phyloP scores from a whole-genome alignment of 2,329 filamentous ascomycete genomes.

The Onygena corvina region DNA sequence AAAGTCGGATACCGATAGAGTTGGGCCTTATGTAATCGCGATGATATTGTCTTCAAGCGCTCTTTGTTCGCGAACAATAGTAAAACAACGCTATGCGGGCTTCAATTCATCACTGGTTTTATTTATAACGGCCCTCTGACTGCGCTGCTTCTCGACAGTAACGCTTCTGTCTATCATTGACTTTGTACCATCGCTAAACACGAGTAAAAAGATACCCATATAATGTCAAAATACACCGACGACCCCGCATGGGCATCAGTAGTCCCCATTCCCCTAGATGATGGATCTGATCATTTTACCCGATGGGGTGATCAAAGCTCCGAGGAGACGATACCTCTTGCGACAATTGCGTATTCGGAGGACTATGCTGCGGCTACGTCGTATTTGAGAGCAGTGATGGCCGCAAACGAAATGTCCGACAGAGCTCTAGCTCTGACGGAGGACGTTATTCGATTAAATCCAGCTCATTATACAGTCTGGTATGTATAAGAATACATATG shows the following conservation, averaged over 20 bases:
- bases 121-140: neutral
- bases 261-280: slow-evolving; percentile 63
- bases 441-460: slow-evolving; percentile 83
- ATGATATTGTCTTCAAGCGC: neutral
- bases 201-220: neutral
- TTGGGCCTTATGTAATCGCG: slow-evolving; percentile 1
- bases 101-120: neutral
- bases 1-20: neutral
- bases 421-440: slow-evolving; percentile 72
- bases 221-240: slow-evolving; percentile 38
- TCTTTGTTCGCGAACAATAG: slow-evolving; percentile 5
- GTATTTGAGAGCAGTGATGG: slow-evolving; percentile 91
- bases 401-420: slow-evolving; percentile 66
- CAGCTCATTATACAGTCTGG: slow-evolving; percentile 98
- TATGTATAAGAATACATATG: slow-evolving; percentile 22
- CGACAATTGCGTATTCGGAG: slow-evolving; percentile 81
- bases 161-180: neutral
- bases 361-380: slow-evolving; percentile 87
- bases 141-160: too few species aligned
- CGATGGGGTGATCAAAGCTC: neutral
- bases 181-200: neutral
- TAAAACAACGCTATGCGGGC: neutral
- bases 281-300: slow-evolving; percentile 43
- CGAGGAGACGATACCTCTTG: slow-evolving; percentile 51
- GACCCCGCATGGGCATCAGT: slow-evolving; percentile 72